These are phyloP conservation scores for Panicum virgatum DNA, from an alignment of 202 grass and related monocot genomes.

Conservation along the genomic window DNA sequence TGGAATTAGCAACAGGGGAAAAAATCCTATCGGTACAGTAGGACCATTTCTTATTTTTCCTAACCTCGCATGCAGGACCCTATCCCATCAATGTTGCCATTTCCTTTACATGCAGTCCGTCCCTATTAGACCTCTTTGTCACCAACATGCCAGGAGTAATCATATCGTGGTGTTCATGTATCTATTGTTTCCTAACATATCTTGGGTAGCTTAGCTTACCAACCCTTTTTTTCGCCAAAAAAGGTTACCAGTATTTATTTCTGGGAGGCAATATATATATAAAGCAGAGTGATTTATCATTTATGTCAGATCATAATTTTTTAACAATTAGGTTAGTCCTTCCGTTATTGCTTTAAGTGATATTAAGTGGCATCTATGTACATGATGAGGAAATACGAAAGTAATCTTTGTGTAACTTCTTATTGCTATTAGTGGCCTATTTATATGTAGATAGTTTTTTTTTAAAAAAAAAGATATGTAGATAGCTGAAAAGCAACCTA, in stretches of 20 bases:
- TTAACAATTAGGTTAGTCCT: background rate
- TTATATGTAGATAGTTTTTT: background rate
- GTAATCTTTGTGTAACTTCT: background rate
- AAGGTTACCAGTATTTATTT: background rate
- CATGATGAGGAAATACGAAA: background rate
- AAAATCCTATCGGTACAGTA: background rate
- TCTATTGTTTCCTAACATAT: background rate
- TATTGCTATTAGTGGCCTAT: background rate
- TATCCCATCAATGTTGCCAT: background rate
- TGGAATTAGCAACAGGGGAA: background rate
- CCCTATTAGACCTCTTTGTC: background rate
- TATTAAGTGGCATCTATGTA: background rate
- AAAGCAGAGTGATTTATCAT: background rate
- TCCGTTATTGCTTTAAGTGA: background rate
- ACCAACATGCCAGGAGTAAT: background rate
- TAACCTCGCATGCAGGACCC: background rate
- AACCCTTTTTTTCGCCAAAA: background rate
- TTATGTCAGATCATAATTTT: background rate
- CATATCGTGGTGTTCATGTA: background rate
- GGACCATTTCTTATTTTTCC: background rate
- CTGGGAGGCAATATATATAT: background rate
- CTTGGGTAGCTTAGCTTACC: background rate
- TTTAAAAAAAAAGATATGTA: too few species aligned
- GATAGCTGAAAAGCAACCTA: background rate
- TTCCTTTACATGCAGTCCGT: background rate